These are phyloP conservation scores for Nakaseomyces bracarensis DNA, from an alignment of 1,139 yeast species.

Conservation along the genomic window DNA sequence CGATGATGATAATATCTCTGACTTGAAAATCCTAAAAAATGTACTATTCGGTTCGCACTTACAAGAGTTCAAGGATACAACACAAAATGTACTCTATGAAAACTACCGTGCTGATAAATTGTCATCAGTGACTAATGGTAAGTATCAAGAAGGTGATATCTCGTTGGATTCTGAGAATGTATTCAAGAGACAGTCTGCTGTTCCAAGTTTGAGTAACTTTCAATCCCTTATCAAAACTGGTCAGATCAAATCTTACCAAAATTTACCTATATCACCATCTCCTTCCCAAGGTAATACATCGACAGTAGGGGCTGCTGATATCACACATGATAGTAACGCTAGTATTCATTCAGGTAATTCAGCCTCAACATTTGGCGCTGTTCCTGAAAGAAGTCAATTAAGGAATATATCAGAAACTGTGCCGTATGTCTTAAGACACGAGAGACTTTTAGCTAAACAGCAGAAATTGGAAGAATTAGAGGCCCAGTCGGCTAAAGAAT, in stretches of 20 bases:
- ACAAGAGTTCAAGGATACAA: slow-evolving; percentile 73
- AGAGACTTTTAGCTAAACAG: slow-evolving; percentile 63
- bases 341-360: slow-evolving; percentile 49
- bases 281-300: slow-evolving; percentile 5
- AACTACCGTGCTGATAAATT: slow-evolving; percentile 70
- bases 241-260: slow-evolving; percentile 29
- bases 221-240: slow-evolving; percentile 31
- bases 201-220: slow-evolving; percentile 33
- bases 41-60: slow-evolving; percentile 68
- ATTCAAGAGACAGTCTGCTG: slow-evolving; percentile 26
- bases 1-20: slow-evolving; percentile 53
- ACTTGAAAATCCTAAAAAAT: slow-evolving; percentile 53
- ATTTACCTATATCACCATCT: slow-evolving; percentile 16
- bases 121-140: slow-evolving; percentile 32
- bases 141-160: slow-evolving; percentile 7
- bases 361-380: slow-evolving; percentile 24
- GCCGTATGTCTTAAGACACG: slow-evolving; percentile 72
- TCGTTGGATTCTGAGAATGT: slow-evolving; percentile 11
- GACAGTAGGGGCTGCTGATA: slow-evolving; percentile 15
- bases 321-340: slow-evolving; percentile 36
- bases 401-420: slow-evolving; percentile 75
- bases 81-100: slow-evolving; percentile 71
- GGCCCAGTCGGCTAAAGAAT: slow-evolving; percentile 65
- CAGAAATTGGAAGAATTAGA: slow-evolving; percentile 72
- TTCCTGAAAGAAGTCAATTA: slow-evolving; percentile 57